phyloP scores from a whole-genome alignment of 2,329 filamentous ascomycete species.

The Sporothrix inflata region DNA sequence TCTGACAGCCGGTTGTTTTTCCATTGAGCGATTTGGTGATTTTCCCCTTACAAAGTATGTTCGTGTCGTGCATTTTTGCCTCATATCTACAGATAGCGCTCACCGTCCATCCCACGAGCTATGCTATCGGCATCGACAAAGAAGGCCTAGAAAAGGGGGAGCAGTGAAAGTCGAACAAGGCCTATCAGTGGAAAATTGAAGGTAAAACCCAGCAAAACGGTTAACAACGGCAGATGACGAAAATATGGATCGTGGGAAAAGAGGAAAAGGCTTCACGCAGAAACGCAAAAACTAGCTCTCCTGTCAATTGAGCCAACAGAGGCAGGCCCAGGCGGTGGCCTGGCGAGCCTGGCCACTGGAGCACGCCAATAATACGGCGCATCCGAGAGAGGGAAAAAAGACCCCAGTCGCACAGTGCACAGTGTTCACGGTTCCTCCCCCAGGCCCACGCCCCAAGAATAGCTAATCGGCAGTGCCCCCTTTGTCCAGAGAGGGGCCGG shows the following conservation, averaged over 20 bases:
- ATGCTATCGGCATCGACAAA: not conserved
- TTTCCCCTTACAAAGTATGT: not conserved
- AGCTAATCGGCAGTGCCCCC: conserved; percentile 7
- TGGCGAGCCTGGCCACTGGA: too few relatives aligned
- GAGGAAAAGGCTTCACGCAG: not conserved
- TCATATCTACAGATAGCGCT: not conserved
- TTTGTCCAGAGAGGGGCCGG: conserved; percentile 13
- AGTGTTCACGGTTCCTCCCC: not conserved
- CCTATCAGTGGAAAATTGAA: not conserved
- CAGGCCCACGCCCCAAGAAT: not conserved
- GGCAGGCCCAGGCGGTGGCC: conserved; percentile 8
- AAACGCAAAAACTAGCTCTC: not conserved
- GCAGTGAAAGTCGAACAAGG: conserved; percentile 19
- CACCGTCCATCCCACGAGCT: not conserved
- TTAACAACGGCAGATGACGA: conserved; percentile 11
- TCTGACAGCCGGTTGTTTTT: not conserved
- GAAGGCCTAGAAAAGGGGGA: not conserved
- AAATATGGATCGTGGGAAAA: conserved; percentile 3
- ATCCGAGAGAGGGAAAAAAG: conserved; percentile 8
- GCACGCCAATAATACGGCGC: not conserved
- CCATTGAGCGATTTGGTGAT: not conserved
- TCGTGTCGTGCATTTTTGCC: not conserved
- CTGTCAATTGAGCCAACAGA: not conserved
- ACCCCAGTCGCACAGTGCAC: conserved; percentile 19
- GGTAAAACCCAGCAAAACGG: not conserved